A percentile compares a stretch with the other conserved stretches of the same genome.
Evolutionary conservation across 2,329 filamentous ascomycete species (phyloP).

Genomic region (Aspergillus flavus): DNA sequence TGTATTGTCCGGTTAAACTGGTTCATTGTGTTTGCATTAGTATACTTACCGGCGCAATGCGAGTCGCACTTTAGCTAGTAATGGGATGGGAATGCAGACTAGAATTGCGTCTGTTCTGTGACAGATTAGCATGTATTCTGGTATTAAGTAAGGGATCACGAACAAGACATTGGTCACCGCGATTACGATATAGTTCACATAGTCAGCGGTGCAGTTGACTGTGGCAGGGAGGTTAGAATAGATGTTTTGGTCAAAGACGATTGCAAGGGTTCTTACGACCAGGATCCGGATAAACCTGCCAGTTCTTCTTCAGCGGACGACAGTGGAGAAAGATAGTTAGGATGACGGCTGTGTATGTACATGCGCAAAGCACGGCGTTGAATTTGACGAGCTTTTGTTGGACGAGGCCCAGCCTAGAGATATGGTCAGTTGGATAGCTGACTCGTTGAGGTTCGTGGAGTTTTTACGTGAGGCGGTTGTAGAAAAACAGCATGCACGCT

Average conservation of each 20-base stretch:
- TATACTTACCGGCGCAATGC: conserved; percentile 30
- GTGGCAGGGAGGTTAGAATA: background rate
- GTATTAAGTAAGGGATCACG: conserved; percentile 9
- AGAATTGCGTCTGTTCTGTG: conserved; percentile 8
- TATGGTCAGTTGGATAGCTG: background rate
- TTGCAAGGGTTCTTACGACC: conserved; percentile 31
- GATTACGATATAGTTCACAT: conserved; percentile 43
- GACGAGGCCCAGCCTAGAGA: conserved; percentile 38
- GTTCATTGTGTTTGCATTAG: background rate
- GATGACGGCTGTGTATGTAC: conserved; percentile 39
- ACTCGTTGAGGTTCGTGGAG: background rate
- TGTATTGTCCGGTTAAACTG: background rate
- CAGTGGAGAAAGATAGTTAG: conserved; percentile 42
- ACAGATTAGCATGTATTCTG: background rate
- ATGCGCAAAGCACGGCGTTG: conserved; percentile 32
- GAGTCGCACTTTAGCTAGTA: conserved; percentile 46
- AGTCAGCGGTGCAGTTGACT: conserved; percentile 36
- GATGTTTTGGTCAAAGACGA: background rate
- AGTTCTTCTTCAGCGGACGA: conserved; percentile 41
- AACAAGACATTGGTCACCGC: conserved; percentile 43
- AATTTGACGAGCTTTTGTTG: conserved; percentile 44
- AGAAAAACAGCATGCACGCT: conserved; percentile 49
- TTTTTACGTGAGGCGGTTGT: conserved; percentile 46
- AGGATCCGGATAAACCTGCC: conserved; percentile 47
- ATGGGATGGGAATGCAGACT: conserved; percentile 44